Percentiles rank a stretch among this genome's conserved stretches.
These are phyloP conservation scores for Pythium dissotocum DNA, from an alignment of 352 stramenopile species.

Conservation along the genomic window DNA sequence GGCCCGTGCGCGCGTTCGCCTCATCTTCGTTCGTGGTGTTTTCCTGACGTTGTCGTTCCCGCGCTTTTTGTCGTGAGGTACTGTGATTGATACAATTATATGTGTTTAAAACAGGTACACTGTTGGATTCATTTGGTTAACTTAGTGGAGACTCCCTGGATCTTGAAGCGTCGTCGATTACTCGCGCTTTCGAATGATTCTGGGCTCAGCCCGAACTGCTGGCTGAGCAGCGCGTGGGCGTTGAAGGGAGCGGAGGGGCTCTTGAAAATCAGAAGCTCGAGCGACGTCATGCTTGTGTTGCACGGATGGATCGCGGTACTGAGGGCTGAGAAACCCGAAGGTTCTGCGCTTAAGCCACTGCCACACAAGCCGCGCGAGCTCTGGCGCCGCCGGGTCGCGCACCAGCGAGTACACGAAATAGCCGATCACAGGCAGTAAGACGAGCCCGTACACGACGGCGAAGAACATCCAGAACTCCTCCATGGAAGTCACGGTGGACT, in stretches of 20 bases:
- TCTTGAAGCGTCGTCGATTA: conserved; percentile 7
- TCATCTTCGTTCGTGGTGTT: conserved; percentile 10
- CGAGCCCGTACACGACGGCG: conserved; percentile 34
- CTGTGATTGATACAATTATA: background rate
- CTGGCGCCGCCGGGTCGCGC: conserved; percentile 33
- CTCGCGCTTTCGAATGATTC: background rate
- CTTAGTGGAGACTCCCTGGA: conserved; percentile 3
- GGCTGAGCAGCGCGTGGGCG: background rate
- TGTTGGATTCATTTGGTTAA: conserved; percentile 24
- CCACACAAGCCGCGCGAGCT: conserved; percentile 31
- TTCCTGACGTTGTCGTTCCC: conserved; percentile 7
- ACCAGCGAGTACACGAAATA: conserved; percentile 33
- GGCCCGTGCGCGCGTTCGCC: conserved; percentile 15
- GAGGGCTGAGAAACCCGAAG: conserved; percentile 27
- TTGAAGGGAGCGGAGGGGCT: background rate
- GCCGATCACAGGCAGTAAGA: conserved; percentile 41
- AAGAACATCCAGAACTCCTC: conserved; percentile 51
- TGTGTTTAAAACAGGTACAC: conserved; percentile 7
- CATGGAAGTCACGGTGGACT: conserved; percentile 38
- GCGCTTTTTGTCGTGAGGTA: conserved; percentile 18
- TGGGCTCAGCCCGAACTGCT: background rate
- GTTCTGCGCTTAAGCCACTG: conserved; percentile 34
- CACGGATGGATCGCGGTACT: conserved; percentile 4
- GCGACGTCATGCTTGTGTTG: conserved; percentile 13
- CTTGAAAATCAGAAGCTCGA: background rate